phyloP scores from a whole-genome alignment of 2,329 filamentous ascomycete genomes.

The Niveomyces coronatus region DNA sequence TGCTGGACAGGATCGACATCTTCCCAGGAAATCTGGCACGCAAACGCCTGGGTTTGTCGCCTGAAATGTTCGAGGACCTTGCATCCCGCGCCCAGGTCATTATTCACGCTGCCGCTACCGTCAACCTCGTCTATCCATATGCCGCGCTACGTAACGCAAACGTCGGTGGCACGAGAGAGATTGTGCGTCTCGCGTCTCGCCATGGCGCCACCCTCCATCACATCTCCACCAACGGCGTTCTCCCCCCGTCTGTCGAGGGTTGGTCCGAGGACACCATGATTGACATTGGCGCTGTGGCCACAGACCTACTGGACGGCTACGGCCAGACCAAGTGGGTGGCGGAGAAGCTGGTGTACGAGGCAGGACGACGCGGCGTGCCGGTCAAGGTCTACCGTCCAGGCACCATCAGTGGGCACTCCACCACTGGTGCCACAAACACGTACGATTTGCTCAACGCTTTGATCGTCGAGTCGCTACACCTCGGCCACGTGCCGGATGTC shows the following conservation, averaged over 20 bases:
- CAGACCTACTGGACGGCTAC: conserved; percentile 61
- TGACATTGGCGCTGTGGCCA: conserved; percentile 55
- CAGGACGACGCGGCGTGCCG: conserved; percentile 56
- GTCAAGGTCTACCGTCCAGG: conserved; percentile 63
- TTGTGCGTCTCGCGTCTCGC: conserved; percentile 58
- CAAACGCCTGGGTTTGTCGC: conserved; percentile 56
- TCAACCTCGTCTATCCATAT: conserved; percentile 75
- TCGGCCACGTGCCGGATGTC: conserved; percentile 60
- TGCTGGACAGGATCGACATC: conserved; percentile 69
- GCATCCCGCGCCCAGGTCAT: conserved; percentile 60
- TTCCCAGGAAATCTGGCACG: conserved; percentile 63
- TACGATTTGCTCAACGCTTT: conserved; percentile 70
- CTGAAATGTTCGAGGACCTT: conserved; percentile 54
- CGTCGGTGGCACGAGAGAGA: conserved; percentile 67
- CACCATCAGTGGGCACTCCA: conserved; percentile 70
- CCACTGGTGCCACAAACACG: conserved; percentile 63
- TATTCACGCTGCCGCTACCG: conserved; percentile 66
- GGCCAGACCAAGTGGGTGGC: conserved; percentile 77
- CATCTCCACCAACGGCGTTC: conserved; percentile 69
- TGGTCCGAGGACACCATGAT: conserved; percentile 64
- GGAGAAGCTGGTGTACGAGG: conserved; percentile 63
- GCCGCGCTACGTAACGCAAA: conserved; percentile 65
- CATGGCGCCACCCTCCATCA: conserved; percentile 66
- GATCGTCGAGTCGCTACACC: conserved; percentile 64
- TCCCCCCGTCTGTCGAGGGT: conserved; percentile 58